Conservation (phyloP, 768 basidiomycete genomes). For the Kwoniella shandongensis region DNA sequence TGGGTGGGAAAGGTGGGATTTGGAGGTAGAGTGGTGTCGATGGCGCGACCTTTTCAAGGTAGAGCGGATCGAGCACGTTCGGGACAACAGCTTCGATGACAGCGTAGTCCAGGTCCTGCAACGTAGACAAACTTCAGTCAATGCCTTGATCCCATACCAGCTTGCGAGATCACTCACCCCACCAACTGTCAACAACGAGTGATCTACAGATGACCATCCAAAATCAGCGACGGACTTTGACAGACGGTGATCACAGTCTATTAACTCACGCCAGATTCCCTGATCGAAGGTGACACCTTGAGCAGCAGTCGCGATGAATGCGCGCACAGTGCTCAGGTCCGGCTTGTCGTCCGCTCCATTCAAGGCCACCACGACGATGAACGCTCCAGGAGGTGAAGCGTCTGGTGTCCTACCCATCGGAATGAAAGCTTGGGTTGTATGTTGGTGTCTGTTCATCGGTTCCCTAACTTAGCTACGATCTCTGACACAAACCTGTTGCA, state of each 20-base stretch:
- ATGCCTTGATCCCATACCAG: too few relatives aligned
- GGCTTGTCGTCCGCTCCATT: constrained; percentile 74
- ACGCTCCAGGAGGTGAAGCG: constrained; percentile 53
- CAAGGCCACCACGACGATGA: constrained; percentile 82
- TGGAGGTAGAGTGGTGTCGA: constrained; percentile 12
- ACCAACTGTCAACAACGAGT: constrained; percentile 39
- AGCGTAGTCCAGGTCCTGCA: constrained; percentile 33
- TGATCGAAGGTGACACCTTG: constrained; percentile 85
- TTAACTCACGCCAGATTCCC: constrained; percentile 84
- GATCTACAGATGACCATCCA: constrained; percentile 30
- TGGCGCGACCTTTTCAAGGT: constrained; percentile 16
- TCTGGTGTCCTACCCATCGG: constrained; percentile 50
- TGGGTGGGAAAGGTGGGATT: constrained; percentile 21
- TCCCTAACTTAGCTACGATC: background rate
- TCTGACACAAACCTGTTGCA: constrained; percentile 1
- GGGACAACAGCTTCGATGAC: constrained; percentile 35
- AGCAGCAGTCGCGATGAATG: constrained; percentile 73
- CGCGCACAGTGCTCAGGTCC: constrained; percentile 69
- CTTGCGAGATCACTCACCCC: constrained; percentile 22
- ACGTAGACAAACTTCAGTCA: background rate
- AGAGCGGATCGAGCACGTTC: background rate
- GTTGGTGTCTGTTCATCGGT: constrained; percentile 25
- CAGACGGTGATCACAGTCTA: background rate
- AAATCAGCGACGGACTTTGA: constrained; percentile 2
- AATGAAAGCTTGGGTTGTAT: constrained; percentile 85